These are phyloP conservation scores for Suillus spraguei DNA, from an alignment of 768 basidiomycete genomes.

Conservation along the genomic window DNA sequence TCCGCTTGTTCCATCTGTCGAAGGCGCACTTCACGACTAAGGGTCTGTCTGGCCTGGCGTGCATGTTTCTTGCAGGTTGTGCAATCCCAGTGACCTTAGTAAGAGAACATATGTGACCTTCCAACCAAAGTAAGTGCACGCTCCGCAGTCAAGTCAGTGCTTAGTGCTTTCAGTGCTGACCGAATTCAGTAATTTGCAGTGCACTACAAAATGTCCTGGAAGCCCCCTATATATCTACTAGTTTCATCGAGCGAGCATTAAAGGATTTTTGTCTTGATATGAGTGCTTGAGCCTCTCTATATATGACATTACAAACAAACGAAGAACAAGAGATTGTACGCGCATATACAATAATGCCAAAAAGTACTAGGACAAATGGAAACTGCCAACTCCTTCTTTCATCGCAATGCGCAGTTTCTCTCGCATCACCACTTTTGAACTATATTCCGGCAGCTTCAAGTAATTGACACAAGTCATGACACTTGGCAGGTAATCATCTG, in stretches of 20 bases:
- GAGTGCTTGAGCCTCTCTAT: constrained; percentile 10
- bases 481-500: constrained; percentile 94
- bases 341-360: constrained; percentile 22
- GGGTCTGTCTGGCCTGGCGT: constrained; percentile 67
- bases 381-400: constrained; percentile 93
- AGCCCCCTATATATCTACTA: background rate
- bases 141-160: constrained; percentile 26
- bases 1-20: constrained; percentile 71
- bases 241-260: background rate
- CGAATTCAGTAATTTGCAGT: background rate
- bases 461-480: constrained; percentile 99
- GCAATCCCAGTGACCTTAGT: background rate
- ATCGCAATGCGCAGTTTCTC: constrained; percentile 85
- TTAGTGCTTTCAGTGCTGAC: background rate
- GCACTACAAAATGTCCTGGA: background rate
- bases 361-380: constrained; percentile 84
- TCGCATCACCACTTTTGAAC: constrained; percentile 79
- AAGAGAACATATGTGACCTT: constrained; percentile 7
- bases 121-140: constrained; percentile 13
- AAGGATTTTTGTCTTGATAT: background rate
- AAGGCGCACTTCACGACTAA: constrained; percentile 85
- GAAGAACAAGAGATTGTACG: constrained; percentile 13
- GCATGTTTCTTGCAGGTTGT: constrained; percentile 27
- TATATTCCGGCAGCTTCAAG: constrained; percentile 95
- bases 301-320: constrained; percentile 10